These are phyloP conservation scores for Aureobasidium pullulans DNA, from an alignment of 2,329 filamentous ascomycete genomes.

Conservation along the genomic window DNA sequence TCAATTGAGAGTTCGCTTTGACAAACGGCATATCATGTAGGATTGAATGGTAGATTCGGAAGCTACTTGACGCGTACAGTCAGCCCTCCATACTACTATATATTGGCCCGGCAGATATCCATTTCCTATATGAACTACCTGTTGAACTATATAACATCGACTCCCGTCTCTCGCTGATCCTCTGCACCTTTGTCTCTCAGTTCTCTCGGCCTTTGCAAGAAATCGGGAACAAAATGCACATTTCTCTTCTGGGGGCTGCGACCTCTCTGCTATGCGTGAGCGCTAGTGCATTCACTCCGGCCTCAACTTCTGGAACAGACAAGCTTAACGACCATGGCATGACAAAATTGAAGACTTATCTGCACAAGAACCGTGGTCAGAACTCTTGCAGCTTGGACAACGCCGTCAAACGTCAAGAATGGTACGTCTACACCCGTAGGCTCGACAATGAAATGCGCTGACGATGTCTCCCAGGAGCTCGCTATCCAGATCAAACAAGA, in stretches of 20 bases:
- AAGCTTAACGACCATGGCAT: slow-evolving; percentile 20
- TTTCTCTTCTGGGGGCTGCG: background rate
- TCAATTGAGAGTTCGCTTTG: too few species aligned
- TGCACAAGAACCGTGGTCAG: background rate
- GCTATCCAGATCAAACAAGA: slow-evolving; percentile 21
- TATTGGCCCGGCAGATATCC: too few species aligned
- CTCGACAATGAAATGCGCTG: background rate
- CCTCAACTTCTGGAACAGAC: slow-evolving; percentile 22
- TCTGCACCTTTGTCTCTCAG: background rate
- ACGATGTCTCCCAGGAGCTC: slow-evolving; percentile 15
- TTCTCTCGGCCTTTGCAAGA: background rate
- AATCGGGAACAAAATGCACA: background rate
- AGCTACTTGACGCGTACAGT: background rate
- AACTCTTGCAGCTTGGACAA: slow-evolving; percentile 24
- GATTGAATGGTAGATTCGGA: too few species aligned
- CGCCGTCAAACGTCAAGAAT: slow-evolving; percentile 36
- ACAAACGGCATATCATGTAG: background rate
- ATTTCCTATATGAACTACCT: too few species aligned
- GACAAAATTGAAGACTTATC: slow-evolving; percentile 21
- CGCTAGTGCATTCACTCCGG: slow-evolving; percentile 19
- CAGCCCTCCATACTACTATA: background rate
- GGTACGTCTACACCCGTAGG: slow-evolving; percentile 20
- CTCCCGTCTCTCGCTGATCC: too few species aligned
- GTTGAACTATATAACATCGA: background rate
- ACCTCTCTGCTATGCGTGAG: background rate